Conservation (phyloP, 2,329 filamentous ascomycete genomes). For the Ophiostoma sp. region DNA sequence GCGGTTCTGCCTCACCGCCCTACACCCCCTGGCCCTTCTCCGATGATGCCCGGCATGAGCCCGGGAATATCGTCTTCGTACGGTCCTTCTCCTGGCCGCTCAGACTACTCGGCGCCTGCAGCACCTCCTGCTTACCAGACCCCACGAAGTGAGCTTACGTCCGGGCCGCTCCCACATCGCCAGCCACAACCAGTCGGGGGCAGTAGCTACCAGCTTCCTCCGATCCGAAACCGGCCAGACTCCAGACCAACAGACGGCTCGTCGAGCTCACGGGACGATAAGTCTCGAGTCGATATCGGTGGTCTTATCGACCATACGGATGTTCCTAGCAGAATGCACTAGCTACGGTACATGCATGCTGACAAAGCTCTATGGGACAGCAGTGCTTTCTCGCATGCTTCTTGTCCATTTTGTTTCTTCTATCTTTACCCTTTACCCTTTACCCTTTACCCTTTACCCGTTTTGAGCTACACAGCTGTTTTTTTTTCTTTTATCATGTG, state of each 20-base stretch:
- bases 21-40: constrained; percentile 22
- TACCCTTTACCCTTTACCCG: too few species aligned
- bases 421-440: not conserved
- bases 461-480: not conserved
- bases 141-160: constrained; percentile 47
- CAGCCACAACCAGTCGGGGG: constrained; percentile 12
- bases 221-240: constrained; percentile 41
- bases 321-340: constrained; percentile 26
- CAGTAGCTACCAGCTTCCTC: constrained; percentile 42
- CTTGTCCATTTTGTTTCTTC: not conserved
- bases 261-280: constrained; percentile 38
- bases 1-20: constrained; percentile 28
- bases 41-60: constrained; percentile 37
- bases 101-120: constrained; percentile 38
- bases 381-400: not conserved
- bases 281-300: constrained; percentile 54
- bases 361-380: not conserved
- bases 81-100: constrained; percentile 40
- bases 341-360: not conserved
- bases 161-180: constrained; percentile 33
- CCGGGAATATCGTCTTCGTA: constrained; percentile 43
- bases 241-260: not conserved
- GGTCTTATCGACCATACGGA: constrained; percentile 56
- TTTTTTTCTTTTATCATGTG: not conserved
- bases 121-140: constrained; percentile 47